Evolutionary conservation across 2,329 filamentous ascomycete genomes (phyloP).

Genomic region (Penicillium sp.): DNA sequence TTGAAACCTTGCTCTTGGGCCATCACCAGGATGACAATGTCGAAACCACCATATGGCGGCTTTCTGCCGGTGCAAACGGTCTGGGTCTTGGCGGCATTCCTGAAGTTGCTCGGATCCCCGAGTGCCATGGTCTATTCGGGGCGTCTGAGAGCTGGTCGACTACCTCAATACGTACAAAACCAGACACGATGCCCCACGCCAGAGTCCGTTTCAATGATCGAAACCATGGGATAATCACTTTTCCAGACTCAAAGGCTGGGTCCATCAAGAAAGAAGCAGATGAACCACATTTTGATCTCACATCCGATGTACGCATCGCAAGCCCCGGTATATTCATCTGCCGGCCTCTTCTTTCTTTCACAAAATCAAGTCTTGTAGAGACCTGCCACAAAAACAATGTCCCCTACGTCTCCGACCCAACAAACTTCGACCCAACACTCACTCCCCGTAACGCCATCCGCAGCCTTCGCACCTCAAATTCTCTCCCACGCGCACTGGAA

Average conservation of each 20-base stretch:
- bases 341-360: constrained; percentile 48
- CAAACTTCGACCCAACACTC: constrained; percentile 73
- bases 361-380: constrained; percentile 64
- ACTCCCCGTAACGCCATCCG: constrained; percentile 81
- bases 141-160: constrained; percentile 64
- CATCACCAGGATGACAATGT: constrained; percentile 91
- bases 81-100: constrained; percentile 72
- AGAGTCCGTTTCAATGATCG: constrained; percentile 9
- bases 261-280: not conserved
- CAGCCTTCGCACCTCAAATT: constrained; percentile 57
- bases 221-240: not conserved
- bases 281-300: not conserved
- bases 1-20: constrained; percentile 68
- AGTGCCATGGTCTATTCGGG: constrained; percentile 73
- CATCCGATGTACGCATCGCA: constrained; percentile 22
- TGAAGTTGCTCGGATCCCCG: constrained; percentile 68
- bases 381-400: constrained; percentile 68
- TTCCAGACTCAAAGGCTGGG: not conserved
- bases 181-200: constrained; percentile 3
- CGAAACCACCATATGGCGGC: constrained; percentile 81
- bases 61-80: constrained; percentile 66
- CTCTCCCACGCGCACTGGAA: constrained; percentile 68
- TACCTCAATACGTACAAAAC: constrained; percentile 32
- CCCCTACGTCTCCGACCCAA: constrained; percentile 79
- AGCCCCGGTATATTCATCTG: constrained; percentile 38